phyloP scores from a whole-genome alignment of 2,329 filamentous ascomycete species.

The Ascocoryne sarcoides region DNA sequence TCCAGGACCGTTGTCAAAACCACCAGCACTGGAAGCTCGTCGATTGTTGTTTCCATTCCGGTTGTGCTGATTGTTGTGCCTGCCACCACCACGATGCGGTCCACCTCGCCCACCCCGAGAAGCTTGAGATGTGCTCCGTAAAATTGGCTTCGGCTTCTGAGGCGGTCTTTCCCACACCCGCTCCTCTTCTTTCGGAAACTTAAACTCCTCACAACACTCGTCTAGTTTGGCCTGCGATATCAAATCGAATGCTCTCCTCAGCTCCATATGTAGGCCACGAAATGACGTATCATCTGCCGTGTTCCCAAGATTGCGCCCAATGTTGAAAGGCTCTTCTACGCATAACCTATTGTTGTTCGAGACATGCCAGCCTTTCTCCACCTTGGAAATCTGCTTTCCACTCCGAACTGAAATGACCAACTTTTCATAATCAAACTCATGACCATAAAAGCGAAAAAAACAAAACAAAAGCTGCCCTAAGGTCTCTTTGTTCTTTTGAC shows the following conservation, averaged over 20 bases:
- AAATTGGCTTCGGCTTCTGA: conserved; percentile 38
- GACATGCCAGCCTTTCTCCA: conserved; percentile 82
- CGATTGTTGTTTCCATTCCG: conserved; percentile 24
- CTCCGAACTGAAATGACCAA: conserved; percentile 76
- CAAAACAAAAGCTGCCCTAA: conserved; percentile 83
- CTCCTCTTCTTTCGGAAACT: conserved; percentile 69
- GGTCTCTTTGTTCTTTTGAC: conserved; percentile 70
- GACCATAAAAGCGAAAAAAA: conserved; percentile 91
- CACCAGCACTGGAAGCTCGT: conserved; percentile 25
- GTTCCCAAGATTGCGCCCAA: conserved; percentile 80
- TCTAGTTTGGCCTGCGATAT: conserved; percentile 71
- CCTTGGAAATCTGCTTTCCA: conserved; percentile 69
- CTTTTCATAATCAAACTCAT: conserved; percentile 86
- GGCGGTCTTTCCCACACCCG: conserved; percentile 48
- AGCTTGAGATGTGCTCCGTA: conserved; percentile 51
- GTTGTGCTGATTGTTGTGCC: conserved; percentile 20
- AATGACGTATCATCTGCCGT: conserved; percentile 95
- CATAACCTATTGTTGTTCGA: conserved; percentile 76
- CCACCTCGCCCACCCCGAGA: conserved; percentile 26
- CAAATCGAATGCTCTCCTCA: conserved; percentile 79
- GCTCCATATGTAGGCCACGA: conserved; percentile 78
- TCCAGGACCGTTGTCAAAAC: conserved; percentile 22
- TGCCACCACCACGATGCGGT: conserved; percentile 17
- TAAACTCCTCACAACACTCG: conserved; percentile 79
- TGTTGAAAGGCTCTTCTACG: conserved; percentile 96